These are phyloP conservation scores for Phaffia tasmanica DNA, from an alignment of 768 basidiomycete species.

Conservation along the genomic window DNA sequence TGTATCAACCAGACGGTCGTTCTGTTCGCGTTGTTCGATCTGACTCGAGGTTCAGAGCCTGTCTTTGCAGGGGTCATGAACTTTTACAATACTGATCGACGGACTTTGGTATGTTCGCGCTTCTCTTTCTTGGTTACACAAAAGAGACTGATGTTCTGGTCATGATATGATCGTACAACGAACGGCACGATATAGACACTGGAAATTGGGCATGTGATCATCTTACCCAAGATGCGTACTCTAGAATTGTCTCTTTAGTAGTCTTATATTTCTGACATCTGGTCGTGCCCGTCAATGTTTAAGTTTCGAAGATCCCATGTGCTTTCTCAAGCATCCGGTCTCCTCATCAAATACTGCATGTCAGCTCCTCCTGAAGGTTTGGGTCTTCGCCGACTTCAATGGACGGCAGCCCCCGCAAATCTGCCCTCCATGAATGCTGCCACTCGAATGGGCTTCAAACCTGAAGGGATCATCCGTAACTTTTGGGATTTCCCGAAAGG, in stretches of 20 bases:
- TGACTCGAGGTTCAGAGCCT: background rate
- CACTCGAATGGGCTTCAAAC: slow-evolving; percentile 2
- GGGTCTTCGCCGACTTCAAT: slow-evolving; percentile 8
- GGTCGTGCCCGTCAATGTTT: too few species aligned
- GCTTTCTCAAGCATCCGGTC: slow-evolving; percentile 9
- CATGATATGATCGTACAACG: background rate
- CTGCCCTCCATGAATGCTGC: background rate
- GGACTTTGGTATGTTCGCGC: background rate
- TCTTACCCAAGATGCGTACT: background rate
- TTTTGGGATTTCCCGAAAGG: too few species aligned
- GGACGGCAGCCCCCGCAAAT: slow-evolving; percentile 1
- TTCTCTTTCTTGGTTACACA: background rate
- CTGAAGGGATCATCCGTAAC: too few species aligned
- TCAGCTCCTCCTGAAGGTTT: slow-evolving; percentile 3
- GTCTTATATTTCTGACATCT: too few species aligned
- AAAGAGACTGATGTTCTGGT: background rate
- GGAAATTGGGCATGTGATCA: slow-evolving; percentile 5
- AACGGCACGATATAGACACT: background rate
- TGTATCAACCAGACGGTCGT: background rate
- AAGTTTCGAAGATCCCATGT: slow-evolving; percentile 10
- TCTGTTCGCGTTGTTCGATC: background rate
- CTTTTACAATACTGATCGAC: background rate
- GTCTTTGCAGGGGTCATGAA: slow-evolving; percentile 2
- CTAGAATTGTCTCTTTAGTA: too few species aligned
- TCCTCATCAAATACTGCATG: background rate